Percentiles rank a stretch among this genome's conserved stretches.
Evolutionary conservation across 1,139 yeast genomes (phyloP).

Genomic region (Taphrina deformans): DNA sequence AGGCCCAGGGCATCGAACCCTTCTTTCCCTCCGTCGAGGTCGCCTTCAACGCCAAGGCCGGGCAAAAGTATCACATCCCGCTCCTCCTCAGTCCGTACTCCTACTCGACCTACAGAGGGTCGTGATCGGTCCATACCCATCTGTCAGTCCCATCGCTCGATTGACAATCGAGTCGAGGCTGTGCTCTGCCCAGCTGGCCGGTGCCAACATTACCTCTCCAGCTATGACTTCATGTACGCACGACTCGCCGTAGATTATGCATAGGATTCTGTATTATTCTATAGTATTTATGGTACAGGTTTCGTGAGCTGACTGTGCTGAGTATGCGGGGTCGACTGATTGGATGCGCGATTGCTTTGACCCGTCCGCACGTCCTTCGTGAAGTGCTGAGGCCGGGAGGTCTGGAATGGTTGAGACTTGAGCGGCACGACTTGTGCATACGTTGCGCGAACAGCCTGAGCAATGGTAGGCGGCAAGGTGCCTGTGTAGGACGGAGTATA

Average conservation of each 20-base stretch:
- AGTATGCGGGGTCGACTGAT: neutral
- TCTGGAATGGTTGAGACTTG: neutral
- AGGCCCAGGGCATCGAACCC: constrained; percentile 21
- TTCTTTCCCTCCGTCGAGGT: constrained; percentile 38
- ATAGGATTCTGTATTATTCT: neutral
- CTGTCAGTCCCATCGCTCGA: too few species aligned
- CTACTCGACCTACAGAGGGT: constrained; percentile 87
- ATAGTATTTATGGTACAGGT: neutral
- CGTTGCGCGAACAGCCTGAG: constrained; percentile 21
- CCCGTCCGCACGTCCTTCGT: neutral
- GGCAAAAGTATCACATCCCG: constrained; percentile 79
- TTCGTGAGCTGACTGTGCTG: neutral
- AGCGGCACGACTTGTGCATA: constrained; percentile 1
- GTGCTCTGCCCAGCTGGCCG: too few species aligned
- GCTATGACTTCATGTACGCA: too few species aligned
- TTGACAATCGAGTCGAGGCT: too few species aligned
- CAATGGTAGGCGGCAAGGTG: constrained; percentile 23
- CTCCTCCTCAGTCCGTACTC: constrained; percentile 76
- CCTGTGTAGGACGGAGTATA: constrained; percentile 15
- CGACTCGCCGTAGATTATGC: too few species aligned
- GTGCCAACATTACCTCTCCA: too few species aligned
- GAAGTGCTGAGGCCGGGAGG: neutral
- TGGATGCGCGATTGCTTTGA: neutral
- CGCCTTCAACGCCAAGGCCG: constrained; percentile 33
- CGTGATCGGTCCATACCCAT: too few species aligned